phyloP scores from a whole-genome alignment of 2,329 filamentous ascomycete species.

The Fusarium ambrosium region DNA sequence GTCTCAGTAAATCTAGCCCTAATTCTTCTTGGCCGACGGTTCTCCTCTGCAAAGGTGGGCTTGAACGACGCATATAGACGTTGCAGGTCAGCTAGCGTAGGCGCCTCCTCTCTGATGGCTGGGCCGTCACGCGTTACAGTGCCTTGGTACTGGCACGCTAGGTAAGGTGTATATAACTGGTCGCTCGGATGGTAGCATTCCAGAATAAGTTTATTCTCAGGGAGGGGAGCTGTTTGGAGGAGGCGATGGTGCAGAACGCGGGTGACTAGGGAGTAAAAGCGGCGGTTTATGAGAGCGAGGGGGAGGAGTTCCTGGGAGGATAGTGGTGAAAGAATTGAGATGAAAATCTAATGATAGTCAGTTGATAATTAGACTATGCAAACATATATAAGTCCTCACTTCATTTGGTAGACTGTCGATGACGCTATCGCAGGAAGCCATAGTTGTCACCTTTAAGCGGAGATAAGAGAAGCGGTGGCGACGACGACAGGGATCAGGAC shows the following conservation, averaged over 20 bases:
- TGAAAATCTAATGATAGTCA: conserved; percentile 25
- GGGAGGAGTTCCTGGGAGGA: conserved; percentile 66
- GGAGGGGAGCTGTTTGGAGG: conserved; percentile 51
- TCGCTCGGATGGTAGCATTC: conserved; percentile 83
- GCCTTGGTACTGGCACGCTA: conserved; percentile 75
- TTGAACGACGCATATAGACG: conserved; percentile 78
- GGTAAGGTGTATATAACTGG: conserved; percentile 76
- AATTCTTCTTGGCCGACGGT: conserved; percentile 53
- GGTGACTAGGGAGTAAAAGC: conserved; percentile 73
- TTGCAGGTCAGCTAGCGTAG: conserved; percentile 58
- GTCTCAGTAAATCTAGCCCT: conserved; percentile 21
- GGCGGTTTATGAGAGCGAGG: conserved; percentile 70
- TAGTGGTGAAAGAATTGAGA: conserved; percentile 57
- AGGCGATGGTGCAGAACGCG: conserved; percentile 76
- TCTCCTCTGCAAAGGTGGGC: conserved; percentile 70
- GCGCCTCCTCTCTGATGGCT: conserved; percentile 14
- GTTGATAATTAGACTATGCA: neutral
- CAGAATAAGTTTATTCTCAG: conserved; percentile 73
- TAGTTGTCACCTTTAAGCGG: neutral
- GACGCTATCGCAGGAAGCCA: conserved; percentile 21
- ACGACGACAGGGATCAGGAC: neutral
- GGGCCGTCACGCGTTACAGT: conserved; percentile 56
- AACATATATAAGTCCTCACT: neutral
- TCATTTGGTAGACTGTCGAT: conserved; percentile 38
- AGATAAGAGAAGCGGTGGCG: conserved; percentile 3